Evolutionary conservation across 495 filamentous ascomycete genomes (phyloP).

Genomic region (Tuber indicum): DNA sequence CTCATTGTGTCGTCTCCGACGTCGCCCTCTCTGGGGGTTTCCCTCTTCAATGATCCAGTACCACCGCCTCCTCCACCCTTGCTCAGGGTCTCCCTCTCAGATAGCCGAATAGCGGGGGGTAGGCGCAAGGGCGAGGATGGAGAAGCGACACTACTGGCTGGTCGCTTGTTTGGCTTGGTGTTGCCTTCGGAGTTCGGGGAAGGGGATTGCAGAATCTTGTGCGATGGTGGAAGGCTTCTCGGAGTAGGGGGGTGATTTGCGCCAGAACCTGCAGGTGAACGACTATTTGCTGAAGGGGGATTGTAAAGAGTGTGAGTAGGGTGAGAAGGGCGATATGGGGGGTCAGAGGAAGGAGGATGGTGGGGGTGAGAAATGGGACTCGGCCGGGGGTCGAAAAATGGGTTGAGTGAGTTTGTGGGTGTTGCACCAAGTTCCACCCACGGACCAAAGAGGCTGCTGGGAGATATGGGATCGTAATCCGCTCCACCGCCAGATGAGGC

Average conservation of each 20-base stretch:
- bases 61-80: constrained; percentile 19
- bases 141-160: constrained; percentile 12
- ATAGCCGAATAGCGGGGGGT: constrained; percentile 13
- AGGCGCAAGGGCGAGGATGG: constrained; percentile 10
- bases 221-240: constrained; percentile 4
- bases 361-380: constrained; percentile 18
- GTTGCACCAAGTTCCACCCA: constrained; percentile 28
- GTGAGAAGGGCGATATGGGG: background rate
- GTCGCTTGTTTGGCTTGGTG: background rate
- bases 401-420: constrained; percentile 27
- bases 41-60: constrained; percentile 13
- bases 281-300: background rate
- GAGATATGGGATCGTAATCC: background rate
- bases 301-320: background rate
- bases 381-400: constrained; percentile 20
- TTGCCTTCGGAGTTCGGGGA: background rate
- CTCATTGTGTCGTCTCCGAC: constrained; percentile 31
- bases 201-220: background rate
- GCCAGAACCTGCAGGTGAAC: background rate
- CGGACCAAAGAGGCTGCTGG: constrained; percentile 12
- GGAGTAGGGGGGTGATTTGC: background rate
- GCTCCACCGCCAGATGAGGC: background rate
- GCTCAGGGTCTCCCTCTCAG: constrained; percentile 18
- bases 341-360: background rate
- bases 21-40: background rate